Percentiles rank a stretch among this genome's conserved stretches.
Evolutionary conservation across 148 eudicot genomes (phyloP).

Genomic region (Heliamphora exappendiculata): DNA sequence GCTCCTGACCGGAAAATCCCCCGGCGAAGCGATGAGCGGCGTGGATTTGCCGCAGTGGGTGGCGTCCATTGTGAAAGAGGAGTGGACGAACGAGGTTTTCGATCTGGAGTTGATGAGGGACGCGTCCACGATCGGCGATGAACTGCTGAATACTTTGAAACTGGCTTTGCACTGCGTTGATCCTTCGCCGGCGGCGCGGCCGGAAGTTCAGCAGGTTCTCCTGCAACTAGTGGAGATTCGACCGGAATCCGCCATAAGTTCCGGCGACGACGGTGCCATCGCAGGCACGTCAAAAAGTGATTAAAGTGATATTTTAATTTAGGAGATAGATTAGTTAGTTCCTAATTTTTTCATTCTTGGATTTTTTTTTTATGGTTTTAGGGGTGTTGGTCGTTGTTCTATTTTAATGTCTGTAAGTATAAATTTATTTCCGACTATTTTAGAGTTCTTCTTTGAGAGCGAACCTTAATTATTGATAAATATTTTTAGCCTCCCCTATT

Average conservation of each 20-base stretch:
- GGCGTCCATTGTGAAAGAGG: slow-evolving; percentile 77
- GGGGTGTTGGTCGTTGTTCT: not conserved
- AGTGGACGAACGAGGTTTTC: slow-evolving; percentile 87
- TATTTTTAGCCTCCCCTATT: not conserved
- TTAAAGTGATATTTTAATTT: not conserved
- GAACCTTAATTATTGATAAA: not conserved
- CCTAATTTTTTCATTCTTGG: slow-evolving; percentile 31
- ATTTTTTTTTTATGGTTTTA: slow-evolving; percentile 18
- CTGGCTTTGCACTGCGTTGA: slow-evolving; percentile 83
- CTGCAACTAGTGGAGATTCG: slow-evolving; percentile 76
- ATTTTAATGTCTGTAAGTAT: slow-evolving; percentile 25
- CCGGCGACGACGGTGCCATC: slow-evolving; percentile 55
- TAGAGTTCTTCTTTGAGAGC: not conserved
- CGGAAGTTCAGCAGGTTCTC: slow-evolving; percentile 63
- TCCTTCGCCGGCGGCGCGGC: slow-evolving; percentile 65
- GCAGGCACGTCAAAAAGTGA: slow-evolving; percentile 44
- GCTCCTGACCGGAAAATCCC: slow-evolving; percentile 75
- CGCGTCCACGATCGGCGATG: slow-evolving; percentile 67
- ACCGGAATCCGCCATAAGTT: slow-evolving; percentile 33
- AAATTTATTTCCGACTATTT: not conserved
- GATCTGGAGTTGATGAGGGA: slow-evolving; percentile 76
- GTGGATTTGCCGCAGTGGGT: slow-evolving; percentile 89
- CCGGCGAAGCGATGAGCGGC: slow-evolving; percentile 69
- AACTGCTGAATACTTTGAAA: slow-evolving; percentile 68
- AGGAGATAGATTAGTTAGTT: not conserved